Evolutionary conservation across 106 monocot species (phyloP).

Genomic region (Apostasia ramifera): DNA sequence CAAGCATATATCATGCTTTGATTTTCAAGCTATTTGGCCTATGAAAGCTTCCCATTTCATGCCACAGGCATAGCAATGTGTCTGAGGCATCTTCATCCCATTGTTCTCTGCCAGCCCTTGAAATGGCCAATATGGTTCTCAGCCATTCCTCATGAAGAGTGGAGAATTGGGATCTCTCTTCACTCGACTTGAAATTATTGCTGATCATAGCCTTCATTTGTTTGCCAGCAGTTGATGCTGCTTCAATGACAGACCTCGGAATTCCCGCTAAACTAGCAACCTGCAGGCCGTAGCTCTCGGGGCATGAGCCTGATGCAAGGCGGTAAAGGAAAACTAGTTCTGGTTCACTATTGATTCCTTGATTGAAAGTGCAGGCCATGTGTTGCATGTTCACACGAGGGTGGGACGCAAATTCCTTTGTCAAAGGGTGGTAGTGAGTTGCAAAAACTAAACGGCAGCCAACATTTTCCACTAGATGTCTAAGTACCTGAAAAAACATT

Average conservation of each 20-base stretch:
- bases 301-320: slow-evolving; percentile 60
- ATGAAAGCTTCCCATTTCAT: slow-evolving; percentile 55
- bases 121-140: slow-evolving; percentile 44
- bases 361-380: slow-evolving; percentile 72
- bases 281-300: slow-evolving; percentile 93
- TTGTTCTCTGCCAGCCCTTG: slow-evolving; percentile 6
- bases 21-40: slow-evolving; percentile 6
- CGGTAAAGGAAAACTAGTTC: slow-evolving; percentile 76
- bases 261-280: slow-evolving; percentile 82
- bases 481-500: slow-evolving; percentile 50
- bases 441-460: slow-evolving; percentile 82
- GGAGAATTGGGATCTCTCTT: slow-evolving; percentile 62
- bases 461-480: slow-evolving; percentile 79
- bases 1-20: too few species aligned
- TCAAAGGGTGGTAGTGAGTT: slow-evolving; percentile 93
- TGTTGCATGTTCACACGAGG: slow-evolving; percentile 78
- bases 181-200: slow-evolving; percentile 64
- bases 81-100: slow-evolving; percentile 68
- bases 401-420: slow-evolving; percentile 84
- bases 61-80: slow-evolving; percentile 77
- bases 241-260: slow-evolving; percentile 46
- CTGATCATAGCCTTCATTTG: slow-evolving; percentile 46
- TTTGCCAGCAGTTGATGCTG: slow-evolving; percentile 47
- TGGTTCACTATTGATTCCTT: slow-evolving; percentile 21
- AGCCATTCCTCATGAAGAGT: slow-evolving; percentile 76